phyloP scores from a whole-genome alignment of 1,284 basidiomycete species.

The Ganoderma lucidum region DNA sequence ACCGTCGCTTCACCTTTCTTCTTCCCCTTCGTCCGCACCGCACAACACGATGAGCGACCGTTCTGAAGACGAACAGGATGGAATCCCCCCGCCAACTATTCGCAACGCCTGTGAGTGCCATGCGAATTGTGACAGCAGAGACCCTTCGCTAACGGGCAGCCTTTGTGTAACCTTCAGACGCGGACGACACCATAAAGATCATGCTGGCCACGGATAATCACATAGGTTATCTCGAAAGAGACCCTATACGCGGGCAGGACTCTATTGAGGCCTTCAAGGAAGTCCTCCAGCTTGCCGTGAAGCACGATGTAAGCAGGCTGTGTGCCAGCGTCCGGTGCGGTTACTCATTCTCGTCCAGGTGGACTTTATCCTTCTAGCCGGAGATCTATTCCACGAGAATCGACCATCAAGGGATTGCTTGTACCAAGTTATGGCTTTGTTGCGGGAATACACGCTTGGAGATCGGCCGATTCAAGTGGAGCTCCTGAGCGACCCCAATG shows the following conservation, averaged over 20 bases:
- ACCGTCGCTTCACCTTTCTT: not conserved
- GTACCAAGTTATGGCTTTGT: slow-evolving; percentile 87
- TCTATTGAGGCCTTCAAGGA: slow-evolving; percentile 96
- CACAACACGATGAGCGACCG: slow-evolving; percentile 22
- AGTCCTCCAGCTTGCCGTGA: slow-evolving; percentile 90
- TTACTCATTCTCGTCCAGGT: slow-evolving; percentile 59
- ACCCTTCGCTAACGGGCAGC: slow-evolving; percentile 3
- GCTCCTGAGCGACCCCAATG: slow-evolving; percentile 90
- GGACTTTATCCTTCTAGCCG: slow-evolving; percentile 93
- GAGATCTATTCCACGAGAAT: slow-evolving; percentile 99
- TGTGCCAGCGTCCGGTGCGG: not conserved
- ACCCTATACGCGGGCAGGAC: slow-evolving; percentile 94
- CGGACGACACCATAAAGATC: slow-evolving; percentile 81
- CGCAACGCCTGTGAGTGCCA: slow-evolving; percentile 47
- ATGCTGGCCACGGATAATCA: slow-evolving; percentile 95
- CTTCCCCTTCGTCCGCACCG: not conserved
- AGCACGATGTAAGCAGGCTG: slow-evolving; percentile 69
- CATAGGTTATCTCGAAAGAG: slow-evolving; percentile 94
- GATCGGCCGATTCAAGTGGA: slow-evolving; percentile 91
- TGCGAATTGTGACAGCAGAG: not conserved
- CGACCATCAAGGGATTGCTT: slow-evolving; percentile 91
- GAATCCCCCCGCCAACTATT: slow-evolving; percentile 39
- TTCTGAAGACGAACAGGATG: slow-evolving; percentile 24
- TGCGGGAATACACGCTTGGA: slow-evolving; percentile 92
- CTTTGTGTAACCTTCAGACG: slow-evolving; percentile 45